A percentile compares a stretch with the other conserved stretches of the same genome.
Conservation (phyloP, 176 grass and related monocot genomes). For the Triticum turgidum region DNA sequence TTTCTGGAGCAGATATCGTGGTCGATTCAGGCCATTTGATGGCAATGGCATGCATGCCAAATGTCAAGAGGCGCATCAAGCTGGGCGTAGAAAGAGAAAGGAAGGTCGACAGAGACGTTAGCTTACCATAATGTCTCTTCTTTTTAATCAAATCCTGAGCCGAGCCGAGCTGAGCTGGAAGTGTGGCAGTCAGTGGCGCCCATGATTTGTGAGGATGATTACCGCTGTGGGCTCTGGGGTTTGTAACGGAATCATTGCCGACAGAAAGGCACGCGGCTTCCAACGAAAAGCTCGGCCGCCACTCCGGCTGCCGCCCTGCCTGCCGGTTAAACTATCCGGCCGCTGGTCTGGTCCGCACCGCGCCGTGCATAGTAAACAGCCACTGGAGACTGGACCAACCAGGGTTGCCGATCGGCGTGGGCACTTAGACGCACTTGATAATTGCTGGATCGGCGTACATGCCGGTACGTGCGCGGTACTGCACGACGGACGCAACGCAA, state of each 20-base stretch:
- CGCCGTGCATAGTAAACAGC: neutral
- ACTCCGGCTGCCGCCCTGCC: neutral
- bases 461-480: neutral
- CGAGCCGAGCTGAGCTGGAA: neutral
- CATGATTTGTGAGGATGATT: conserved; percentile 18
- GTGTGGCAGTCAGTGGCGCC: neutral
- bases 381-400: neutral
- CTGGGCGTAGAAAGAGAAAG: neutral
- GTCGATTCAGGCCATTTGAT: no score
- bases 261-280: neutral
- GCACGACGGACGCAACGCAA: neutral
- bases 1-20: no score
- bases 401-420: neutral
- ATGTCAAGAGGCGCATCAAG: neutral
- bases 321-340: neutral
- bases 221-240: neutral
- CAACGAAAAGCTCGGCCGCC: neutral
- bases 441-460: neutral
- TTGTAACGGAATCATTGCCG: conserved; percentile 3
- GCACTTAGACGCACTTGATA: neutral
- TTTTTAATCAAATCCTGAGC: neutral
- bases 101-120: neutral
- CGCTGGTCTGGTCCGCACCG: neutral
- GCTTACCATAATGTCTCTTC: neutral
- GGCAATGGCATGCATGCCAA: neutral